These are phyloP conservation scores for Pseudomonodictys pantanalensis DNA, from an alignment of 495 filamentous ascomycete genomes.

Conservation along the genomic window DNA sequence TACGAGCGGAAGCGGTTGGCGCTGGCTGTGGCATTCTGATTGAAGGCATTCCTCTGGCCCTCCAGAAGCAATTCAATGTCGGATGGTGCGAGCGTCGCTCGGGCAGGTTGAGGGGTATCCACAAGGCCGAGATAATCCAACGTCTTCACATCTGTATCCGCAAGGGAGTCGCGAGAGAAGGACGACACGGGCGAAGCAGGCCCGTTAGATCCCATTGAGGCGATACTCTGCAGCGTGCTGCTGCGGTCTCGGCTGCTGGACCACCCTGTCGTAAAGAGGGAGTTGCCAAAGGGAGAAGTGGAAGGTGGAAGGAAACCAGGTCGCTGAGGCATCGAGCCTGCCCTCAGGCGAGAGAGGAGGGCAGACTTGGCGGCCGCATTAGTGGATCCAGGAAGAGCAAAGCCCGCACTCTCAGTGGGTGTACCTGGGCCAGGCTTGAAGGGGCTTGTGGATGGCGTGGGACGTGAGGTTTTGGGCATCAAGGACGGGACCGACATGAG, in stretches of 20 bases:
- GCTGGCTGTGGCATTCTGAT: conserved; percentile 68
- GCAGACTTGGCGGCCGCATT: conserved; percentile 63
- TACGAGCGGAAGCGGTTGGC: conserved; percentile 91
- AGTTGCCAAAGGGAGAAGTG: conserved; percentile 78
- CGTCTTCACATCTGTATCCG: conserved; percentile 87
- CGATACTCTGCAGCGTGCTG: conserved; percentile 81
- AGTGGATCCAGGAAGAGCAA: conserved; percentile 47
- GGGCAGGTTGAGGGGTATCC: conserved; percentile 83
- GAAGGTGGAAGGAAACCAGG: conserved; percentile 57
- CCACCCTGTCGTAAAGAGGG: conserved; percentile 86
- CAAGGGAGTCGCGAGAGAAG: conserved; percentile 82
- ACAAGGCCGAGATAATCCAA: conserved; percentile 94
- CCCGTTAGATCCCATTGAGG: conserved; percentile 67
- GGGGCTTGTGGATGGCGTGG: conserved; percentile 86
- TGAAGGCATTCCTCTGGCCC: conserved; percentile 48
- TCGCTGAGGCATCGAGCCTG: conserved; percentile 93
- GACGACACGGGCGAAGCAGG: conserved; percentile 86
- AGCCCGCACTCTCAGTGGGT: conserved; percentile 53
- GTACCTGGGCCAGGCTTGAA: conserved; percentile 76
- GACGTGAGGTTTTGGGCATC: conserved; percentile 77
- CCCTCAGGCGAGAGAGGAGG: conserved; percentile 80
- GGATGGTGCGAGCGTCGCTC: conserved; percentile 61
- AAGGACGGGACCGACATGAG: conserved; percentile 60
- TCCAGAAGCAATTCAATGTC: conserved; percentile 55
- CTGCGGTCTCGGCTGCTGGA: conserved; percentile 70